Evolutionary conservation across 106 monocot species (phyloP).

Genomic region (Dioscorea zingiberensis): DNA sequence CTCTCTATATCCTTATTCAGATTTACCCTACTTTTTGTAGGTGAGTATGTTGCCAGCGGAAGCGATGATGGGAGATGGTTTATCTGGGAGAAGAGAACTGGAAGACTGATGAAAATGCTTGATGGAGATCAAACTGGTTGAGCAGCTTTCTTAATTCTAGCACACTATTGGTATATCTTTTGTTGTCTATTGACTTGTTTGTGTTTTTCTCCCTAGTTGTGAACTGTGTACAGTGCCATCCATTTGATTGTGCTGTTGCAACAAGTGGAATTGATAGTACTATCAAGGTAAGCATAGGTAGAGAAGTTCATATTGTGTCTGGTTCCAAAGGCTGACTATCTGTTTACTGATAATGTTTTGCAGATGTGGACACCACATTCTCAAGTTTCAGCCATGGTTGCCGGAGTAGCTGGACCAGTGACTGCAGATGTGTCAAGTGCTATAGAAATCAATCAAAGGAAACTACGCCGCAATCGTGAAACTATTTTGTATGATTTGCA

Average conservation of each 20-base stretch:
- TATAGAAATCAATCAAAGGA: slow-evolving; percentile 72
- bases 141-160: background rate
- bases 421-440: slow-evolving; percentile 52
- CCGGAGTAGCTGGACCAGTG: slow-evolving; percentile 82
- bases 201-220: slow-evolving; percentile 66
- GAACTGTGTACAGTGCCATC: slow-evolving; percentile 97
- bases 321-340: background rate
- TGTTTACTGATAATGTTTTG: slow-evolving; percentile 3
- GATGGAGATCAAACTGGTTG: slow-evolving; percentile 86
- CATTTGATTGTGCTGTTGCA: slow-evolving; percentile 86
- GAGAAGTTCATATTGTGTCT: background rate
- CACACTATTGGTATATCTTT: background rate
- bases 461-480: slow-evolving; percentile 52
- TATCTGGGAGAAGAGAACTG: slow-evolving; percentile 98
- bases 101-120: slow-evolving; percentile 88
- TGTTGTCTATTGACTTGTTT: background rate
- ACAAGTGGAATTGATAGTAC: slow-evolving; percentile 97
- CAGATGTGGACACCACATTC: slow-evolving; percentile 88
- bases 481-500: slow-evolving; percentile 50
- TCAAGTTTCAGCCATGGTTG: slow-evolving; percentile 56
- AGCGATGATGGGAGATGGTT: slow-evolving; percentile 99
- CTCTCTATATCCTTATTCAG: too few relatives aligned
- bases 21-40: slow-evolving; percentile 21
- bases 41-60: slow-evolving; percentile 92
- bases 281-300: slow-evolving; percentile 54